Base-by-base conservation (phyloP, 148 eudicot species). In the Rhododendron henanense region DNA sequence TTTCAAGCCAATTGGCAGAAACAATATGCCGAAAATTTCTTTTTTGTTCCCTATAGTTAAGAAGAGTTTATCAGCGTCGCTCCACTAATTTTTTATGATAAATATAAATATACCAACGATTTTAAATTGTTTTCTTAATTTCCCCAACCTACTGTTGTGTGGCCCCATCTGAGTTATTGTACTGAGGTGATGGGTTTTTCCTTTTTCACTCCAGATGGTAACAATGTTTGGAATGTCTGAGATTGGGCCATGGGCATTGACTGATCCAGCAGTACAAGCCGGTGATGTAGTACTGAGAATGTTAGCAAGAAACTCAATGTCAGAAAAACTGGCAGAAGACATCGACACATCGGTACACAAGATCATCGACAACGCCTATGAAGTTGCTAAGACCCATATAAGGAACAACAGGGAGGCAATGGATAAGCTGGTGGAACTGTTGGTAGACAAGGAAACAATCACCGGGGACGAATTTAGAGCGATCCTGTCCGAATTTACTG, bases 301-400 rank as follows among this genome's bases (percentile, higher is more conserved):
- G 98, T 65, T 95, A 33, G 96, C 98, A 39, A 92, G 98, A 85
- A 96, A 96, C 79, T 87, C 91, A 45, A 94, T 96, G 97, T 96
- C 96, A 5, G 98, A 96, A 75, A 96, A 93, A 89, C 96, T 96
- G 11, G 97, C 97, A 78, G 92, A 92, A 84, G 97, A 94, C 85
- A 95, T 95, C 33, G 97, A 94, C 85, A 73, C 74, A 71, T 90
- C 93, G 45, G 93, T 93, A 8, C 85, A 89, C 73, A 59, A 82
- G 2, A 94, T 94, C 31, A 85, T 96, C 4, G 91, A 93, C 10
- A 85, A 53, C 1, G 98, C 98, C 15, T 96, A 94, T 84, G 94
- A 91, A 33, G 85, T 92, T 21, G 96, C 98, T 1, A 95, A 92
- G 91, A 87, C 83, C 3, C 94, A 91, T 85, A 87, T 94, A 83